phyloP scores from a whole-genome alignment of 257 asterid species.

The Jaltomata sinuosa region DNA sequence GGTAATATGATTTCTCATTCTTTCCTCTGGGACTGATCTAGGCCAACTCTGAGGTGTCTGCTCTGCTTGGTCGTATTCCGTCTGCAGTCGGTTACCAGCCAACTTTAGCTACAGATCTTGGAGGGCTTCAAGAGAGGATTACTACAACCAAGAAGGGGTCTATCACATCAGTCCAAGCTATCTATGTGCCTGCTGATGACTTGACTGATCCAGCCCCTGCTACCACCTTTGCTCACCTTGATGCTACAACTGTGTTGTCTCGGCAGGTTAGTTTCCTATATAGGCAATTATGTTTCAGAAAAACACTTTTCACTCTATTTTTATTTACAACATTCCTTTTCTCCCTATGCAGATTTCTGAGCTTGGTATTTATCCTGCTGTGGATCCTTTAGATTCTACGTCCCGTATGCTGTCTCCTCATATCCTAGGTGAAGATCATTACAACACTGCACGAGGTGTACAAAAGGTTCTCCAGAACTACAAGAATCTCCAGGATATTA shows the following conservation, averaged over 20 bases:
- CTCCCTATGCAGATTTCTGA: constrained; percentile 62
- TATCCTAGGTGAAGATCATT: constrained; percentile 45
- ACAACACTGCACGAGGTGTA: constrained; percentile 20
- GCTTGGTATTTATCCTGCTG: constrained; percentile 98
- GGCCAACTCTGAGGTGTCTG: constrained; percentile 99
- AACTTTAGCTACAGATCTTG: constrained; percentile 97
- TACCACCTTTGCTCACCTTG: constrained; percentile 24
- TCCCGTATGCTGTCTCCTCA: constrained; percentile 25
- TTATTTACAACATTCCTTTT: background rate
- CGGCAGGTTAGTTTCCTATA: constrained; percentile 40
- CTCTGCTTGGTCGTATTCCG: constrained; percentile 97
- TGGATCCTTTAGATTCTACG: constrained; percentile 31
- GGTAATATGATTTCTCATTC: background rate
- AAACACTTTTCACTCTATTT: background rate
- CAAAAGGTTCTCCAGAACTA: constrained; percentile 88
- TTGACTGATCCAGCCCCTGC: constrained; percentile 26
- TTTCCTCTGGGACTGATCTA: constrained; percentile 9
- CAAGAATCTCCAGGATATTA: constrained; percentile 97
- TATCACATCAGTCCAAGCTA: constrained; percentile 21
- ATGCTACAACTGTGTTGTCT: constrained; percentile 40
- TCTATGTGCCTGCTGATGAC: constrained; percentile 23
- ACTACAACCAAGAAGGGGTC: constrained; percentile 68
- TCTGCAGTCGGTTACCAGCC: constrained; percentile 99
- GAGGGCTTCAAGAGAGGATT: constrained; percentile 96
- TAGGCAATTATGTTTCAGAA: background rate